A percentile compares a stretch with the other conserved stretches of the same genome.
phyloP scores from a whole-genome alignment of 768 basidiomycete species.

The Dacryopinax spathularia region DNA sequence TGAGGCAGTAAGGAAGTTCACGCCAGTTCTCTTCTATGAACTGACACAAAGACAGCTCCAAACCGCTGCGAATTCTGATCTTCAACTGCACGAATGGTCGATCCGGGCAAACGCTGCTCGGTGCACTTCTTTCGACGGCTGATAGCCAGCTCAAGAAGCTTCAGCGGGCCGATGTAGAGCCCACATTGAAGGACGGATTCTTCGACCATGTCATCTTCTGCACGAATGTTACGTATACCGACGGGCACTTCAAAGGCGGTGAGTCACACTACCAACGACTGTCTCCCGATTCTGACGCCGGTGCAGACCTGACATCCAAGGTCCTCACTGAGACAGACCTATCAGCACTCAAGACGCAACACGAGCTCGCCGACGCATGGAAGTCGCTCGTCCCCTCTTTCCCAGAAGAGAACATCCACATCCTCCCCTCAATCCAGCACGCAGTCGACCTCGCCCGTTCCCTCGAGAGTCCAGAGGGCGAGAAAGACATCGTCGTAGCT shows the following conservation, averaged over 20 bases:
- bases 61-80: constrained; percentile 44
- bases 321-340: constrained; percentile 51
- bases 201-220: constrained; percentile 89
- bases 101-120: constrained; percentile 59
- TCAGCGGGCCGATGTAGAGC: constrained; percentile 15
- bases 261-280: constrained; percentile 18
- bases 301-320: constrained; percentile 59
- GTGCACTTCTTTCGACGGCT: constrained; percentile 40
- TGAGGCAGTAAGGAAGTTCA: constrained; percentile 19
- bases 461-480: constrained; percentile 16
- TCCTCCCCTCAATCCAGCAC: constrained; percentile 78
- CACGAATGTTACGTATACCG: constrained; percentile 85
- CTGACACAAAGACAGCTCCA: not conserved
- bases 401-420: constrained; percentile 49
- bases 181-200: constrained; percentile 28
- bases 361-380: constrained; percentile 66
- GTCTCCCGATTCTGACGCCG: not conserved
- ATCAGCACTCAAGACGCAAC: constrained; percentile 54
- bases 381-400: constrained; percentile 44
- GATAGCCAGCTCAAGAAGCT: constrained; percentile 31
- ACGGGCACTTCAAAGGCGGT: constrained; percentile 88
- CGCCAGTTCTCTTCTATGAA: not conserved
- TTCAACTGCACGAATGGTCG: constrained; percentile 95
- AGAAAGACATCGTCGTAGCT: constrained; percentile 59
- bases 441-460: constrained; percentile 54